Base-by-base conservation (phyloP, 2,329 filamentous ascomycete species). In the Neofusicoccum sp. region DNA sequence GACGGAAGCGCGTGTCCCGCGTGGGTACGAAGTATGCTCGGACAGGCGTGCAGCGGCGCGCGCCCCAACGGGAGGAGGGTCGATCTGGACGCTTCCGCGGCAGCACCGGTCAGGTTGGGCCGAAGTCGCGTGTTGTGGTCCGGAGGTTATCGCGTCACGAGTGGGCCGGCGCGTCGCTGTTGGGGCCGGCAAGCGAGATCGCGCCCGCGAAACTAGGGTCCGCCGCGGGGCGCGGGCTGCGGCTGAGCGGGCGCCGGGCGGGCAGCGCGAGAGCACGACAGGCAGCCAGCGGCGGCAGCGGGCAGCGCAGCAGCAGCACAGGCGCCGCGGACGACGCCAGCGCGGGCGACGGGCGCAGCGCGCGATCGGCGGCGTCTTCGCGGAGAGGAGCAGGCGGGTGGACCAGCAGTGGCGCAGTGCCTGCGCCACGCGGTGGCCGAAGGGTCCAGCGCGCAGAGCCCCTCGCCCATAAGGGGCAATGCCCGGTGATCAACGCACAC, bases 111-210 rank as follows among this genome's bases (percentile, higher is more conserved):
- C 33, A 40, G 9, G 49, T 53, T 38, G 12, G 31, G 34, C 49
- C 49, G 49, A 53, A 53, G 49, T 53, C 34, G 49, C 49, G 49
- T 53, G 49, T 53, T 40, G 49, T 34, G 12, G 34, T 20, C 20
- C 6, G 11, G 49, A 53, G 31, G 49, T 5, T 6, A 16, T 31
- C 51, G 51, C 51, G 51, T 56, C 51, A 56, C 51, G 38, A 12
- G 34, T 54, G 49, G 49, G 34, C 48, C 34, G 36, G 34, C 33
- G 20, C 48, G 33, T 3, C 47, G 47, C 20, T 20, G 16, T 20
- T 16, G 26, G 48, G 20, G 14, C 48, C 48, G 30, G 30, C 28
- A 33, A 53, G n/a, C 20, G 14, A 40, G 48, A 16, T 16, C 9
- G 14, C 16, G 31, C 9, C 38, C 16, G 48, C 48, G 20, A 36